Base-by-base conservation (phyloP, 805 yeast genomes). In the Nakazawaea populi region DNA sequence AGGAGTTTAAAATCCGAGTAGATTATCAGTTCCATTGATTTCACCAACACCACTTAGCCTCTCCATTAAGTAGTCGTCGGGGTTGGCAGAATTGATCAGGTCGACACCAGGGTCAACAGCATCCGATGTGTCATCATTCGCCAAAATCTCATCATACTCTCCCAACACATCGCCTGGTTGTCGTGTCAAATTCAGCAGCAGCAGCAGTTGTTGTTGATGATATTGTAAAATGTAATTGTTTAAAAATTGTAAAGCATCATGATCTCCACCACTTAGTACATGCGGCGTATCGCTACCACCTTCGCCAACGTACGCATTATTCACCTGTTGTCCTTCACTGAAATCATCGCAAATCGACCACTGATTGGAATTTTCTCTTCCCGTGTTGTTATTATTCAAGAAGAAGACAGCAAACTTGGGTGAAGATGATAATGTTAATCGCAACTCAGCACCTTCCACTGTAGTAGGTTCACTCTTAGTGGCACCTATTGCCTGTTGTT, bases 311-410 rank as follows among this genome's bases (percentile, higher is more conserved):
- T 71, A 80, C 0, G 94, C 92, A 52, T 75, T 76, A 49, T 80
- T 80, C 5, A 87, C 94, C 61, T 87, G 92, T 59, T 85, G 89
- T 11, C 88, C 91, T 59, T 87, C 94, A 52, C 89, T 82, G 57
- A 87, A 87, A 66, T 87, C 95, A 52, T 85, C 92, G 65, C 92
- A 86, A 29, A 85, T 82, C 1, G 87, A 82, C 91, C 91, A 85
- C 58, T 82, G 87, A 61, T 83, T 83, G 28, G 74, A 64, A 55
- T 76, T 72, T 39, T 75, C 71, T 54, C 74, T 74, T 1, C 69
- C 70, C 6, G 70, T 61, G 5, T 61, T 63, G 47, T 74, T 74
- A 14, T 80, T 79, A 57, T 79, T 76, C 52, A 82, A 70, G 62
- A 86, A 87, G 59, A 83, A 84, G 1, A 87, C 94, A 1, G 91